phyloP scores from a whole-genome alignment of 2,329 filamentous ascomycete species.

The Aspergillus quadricinctus region DNA sequence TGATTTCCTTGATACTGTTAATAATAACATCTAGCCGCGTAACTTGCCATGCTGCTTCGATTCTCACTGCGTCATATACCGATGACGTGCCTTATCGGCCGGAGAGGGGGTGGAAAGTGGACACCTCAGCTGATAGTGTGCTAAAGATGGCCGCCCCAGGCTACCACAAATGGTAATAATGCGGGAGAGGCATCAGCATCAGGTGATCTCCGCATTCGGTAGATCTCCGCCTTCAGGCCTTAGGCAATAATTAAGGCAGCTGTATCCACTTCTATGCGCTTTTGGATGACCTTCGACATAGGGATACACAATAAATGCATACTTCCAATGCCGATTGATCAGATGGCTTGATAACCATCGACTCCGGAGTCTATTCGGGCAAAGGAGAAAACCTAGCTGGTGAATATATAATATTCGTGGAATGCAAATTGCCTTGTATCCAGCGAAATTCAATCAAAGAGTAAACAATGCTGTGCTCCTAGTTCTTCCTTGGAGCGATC shows the following conservation, averaged over 20 bases:
- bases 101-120: neutral
- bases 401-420: neutral
- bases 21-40: neutral
- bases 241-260: neutral
- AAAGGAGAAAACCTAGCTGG: neutral
- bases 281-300: neutral
- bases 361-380: neutral
- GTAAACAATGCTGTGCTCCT: neutral
- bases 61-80: neutral
- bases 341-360: neutral
- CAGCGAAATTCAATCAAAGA: neutral
- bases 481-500: neutral
- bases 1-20: neutral
- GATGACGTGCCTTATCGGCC: neutral
- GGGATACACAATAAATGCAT: neutral
- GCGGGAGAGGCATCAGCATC: constrained; percentile 5
- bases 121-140: neutral
- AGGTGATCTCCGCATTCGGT: constrained; percentile 22
- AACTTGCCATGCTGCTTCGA: neutral
- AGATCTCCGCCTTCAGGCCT: constrained; percentile 1
- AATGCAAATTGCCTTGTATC: neutral
- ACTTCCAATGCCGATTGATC: neutral
- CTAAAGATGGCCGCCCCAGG: neutral
- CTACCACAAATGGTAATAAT: neutral
- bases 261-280: neutral